These are phyloP conservation scores for Verticillium albo-atrum DNA, from an alignment of 2,329 filamentous ascomycete species.

Conservation along the genomic window DNA sequence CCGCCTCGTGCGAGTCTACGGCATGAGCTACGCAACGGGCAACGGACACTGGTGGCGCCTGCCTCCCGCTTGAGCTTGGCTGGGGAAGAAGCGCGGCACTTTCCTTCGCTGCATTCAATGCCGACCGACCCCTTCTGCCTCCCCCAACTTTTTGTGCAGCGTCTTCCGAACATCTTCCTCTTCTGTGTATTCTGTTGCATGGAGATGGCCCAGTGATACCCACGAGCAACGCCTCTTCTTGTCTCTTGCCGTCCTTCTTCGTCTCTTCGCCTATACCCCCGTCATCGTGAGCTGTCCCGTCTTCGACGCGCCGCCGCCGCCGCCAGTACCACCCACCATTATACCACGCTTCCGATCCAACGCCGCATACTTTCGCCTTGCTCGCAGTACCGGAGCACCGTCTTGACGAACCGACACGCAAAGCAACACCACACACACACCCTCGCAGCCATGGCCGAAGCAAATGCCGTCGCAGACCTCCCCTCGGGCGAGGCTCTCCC, in stretches of 20 bases:
- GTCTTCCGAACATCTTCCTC: background rate
- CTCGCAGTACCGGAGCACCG: background rate
- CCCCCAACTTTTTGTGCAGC: background rate
- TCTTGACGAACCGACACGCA: background rate
- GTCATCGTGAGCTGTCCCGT: background rate
- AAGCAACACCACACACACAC: background rate
- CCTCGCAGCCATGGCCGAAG: constrained; percentile 9
- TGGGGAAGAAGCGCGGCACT: background rate
- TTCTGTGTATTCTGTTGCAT: background rate
- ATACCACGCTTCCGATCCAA: background rate
- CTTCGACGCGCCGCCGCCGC: background rate
- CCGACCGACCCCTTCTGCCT: background rate
- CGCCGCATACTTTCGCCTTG: background rate
- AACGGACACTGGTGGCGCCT: too few relatives aligned
- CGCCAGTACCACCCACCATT: too few relatives aligned
- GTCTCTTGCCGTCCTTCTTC: background rate
- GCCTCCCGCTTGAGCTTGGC: background rate
- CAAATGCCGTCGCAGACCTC: constrained; percentile 24
- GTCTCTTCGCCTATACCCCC: background rate
- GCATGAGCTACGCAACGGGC: background rate
- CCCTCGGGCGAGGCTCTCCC: constrained; percentile 31
- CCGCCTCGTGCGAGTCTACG: background rate
- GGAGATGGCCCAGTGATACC: background rate
- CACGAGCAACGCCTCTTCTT: background rate
- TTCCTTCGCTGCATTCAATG: background rate